Conservation (phyloP, 352 stramenopile genomes). For the Phytophthora boehmeriae region DNA sequence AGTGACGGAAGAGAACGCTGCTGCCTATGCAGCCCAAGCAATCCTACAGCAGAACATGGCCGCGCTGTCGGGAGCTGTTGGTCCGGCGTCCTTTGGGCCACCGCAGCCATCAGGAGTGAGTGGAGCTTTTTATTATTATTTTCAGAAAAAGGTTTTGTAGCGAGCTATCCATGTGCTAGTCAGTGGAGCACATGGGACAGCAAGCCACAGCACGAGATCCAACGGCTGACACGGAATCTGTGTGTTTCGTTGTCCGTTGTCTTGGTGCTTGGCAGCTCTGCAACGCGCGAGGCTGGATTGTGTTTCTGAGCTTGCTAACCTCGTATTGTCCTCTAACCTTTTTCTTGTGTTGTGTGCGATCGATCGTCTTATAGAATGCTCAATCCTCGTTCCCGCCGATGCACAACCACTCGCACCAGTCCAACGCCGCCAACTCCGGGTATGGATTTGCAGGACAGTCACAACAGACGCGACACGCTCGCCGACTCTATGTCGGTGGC, state of each 20-base stretch:
- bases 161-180: not conserved
- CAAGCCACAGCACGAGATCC: conserved; percentile 33
- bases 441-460: conserved; percentile 44
- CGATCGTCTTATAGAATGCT: conserved; percentile 25
- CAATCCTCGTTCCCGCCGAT: conserved; percentile 9
- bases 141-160: not conserved
- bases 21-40: conserved; percentile 80
- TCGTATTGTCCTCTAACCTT: conserved; percentile 35
- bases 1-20: conserved; percentile 84
- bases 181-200: conserved; percentile 12
- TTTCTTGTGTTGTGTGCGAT: conserved; percentile 28
- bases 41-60: conserved; percentile 89
- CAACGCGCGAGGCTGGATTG: conserved; percentile 25
- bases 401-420: conserved; percentile 32
- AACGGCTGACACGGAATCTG: conserved; percentile 52
- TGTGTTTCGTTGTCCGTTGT: conserved; percentile 64
- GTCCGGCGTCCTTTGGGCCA: conserved; percentile 64
- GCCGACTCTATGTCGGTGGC: conserved; percentile 97
- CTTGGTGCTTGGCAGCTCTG: conserved; percentile 40
- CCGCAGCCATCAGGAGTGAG: conserved; percentile 35
- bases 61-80: conserved; percentile 63
- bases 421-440: conserved; percentile 8
- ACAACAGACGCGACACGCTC: conserved; percentile 95
- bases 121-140: conserved; percentile 11
- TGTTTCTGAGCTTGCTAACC: conserved; percentile 13